These are phyloP conservation scores for Zychaea mexicana DNA, from an alignment of 371 early-diverging fungal species.

Conservation along the genomic window DNA sequence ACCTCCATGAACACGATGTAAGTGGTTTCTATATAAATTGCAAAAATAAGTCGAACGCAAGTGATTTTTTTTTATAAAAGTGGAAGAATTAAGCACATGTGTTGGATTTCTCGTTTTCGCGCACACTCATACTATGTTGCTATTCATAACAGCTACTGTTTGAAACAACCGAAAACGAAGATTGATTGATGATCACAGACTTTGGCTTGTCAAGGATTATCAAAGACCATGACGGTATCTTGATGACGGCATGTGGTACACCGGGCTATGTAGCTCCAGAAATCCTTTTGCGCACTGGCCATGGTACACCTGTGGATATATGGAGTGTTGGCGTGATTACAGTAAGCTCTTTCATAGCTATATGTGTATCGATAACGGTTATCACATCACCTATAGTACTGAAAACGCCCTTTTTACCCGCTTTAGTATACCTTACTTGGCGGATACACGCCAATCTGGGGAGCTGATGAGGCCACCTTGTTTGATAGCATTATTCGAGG, in stretches of 20 bases:
- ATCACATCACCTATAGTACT: background rate
- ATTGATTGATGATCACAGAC: constrained; percentile 71
- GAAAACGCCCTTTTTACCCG: background rate
- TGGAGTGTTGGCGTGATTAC: constrained; percentile 95
- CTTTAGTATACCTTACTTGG: constrained; percentile 76
- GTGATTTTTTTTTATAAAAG: no score
- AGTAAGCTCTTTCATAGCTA: constrained; percentile 24
- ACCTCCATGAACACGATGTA: constrained; percentile 74
- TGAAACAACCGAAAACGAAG: constrained; percentile 47
- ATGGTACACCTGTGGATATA: constrained; percentile 76
- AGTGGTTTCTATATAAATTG: constrained; percentile 2
- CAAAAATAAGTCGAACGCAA: constrained; percentile 79
- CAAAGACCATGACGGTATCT: constrained; percentile 62
- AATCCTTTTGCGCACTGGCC: constrained; percentile 70
- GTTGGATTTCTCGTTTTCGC: background rate
- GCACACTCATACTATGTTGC: background rate
- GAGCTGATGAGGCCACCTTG: constrained; percentile 14
- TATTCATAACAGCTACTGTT: constrained; percentile 53
- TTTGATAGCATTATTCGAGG: constrained; percentile 62
- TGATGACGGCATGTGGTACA: constrained; percentile 85
- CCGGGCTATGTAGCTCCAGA: constrained; percentile 93
- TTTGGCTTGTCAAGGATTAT: constrained; percentile 82
- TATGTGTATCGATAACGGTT: background rate
- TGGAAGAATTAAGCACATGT: no score
- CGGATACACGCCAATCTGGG: constrained; percentile 93